phyloP scores from a whole-genome alignment of 1,284 basidiomycete species.

The Pseudozyma sp. region DNA sequence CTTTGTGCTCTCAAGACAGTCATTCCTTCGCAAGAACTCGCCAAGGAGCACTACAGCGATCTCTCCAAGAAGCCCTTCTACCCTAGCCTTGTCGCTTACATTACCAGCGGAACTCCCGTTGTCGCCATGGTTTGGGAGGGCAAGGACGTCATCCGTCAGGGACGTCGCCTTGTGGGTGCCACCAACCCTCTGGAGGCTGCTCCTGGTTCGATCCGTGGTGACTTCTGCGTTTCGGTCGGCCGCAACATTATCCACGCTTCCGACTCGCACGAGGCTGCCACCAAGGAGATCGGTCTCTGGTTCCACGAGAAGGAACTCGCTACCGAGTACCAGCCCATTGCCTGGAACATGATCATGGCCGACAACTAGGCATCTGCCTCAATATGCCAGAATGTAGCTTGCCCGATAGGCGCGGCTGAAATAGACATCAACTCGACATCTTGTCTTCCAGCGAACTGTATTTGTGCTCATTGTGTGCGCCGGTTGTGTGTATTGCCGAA shows the following conservation, averaged over 20 bases:
- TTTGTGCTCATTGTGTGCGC: background rate
- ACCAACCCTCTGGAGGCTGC: slow-evolving; percentile 62
- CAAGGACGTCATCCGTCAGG: slow-evolving; percentile 67
- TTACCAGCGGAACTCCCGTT: slow-evolving; percentile 64
- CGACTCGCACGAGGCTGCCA: slow-evolving; percentile 71
- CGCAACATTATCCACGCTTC: slow-evolving; percentile 72
- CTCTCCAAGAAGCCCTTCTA: slow-evolving; percentile 63
- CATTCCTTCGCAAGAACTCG: slow-evolving; percentile 48
- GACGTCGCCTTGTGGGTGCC: slow-evolving; percentile 64
- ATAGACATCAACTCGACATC: background rate
- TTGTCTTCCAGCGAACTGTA: background rate
- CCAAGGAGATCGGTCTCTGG: slow-evolving; percentile 72
- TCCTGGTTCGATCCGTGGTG: slow-evolving; percentile 62
- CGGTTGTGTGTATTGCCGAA: background rate
- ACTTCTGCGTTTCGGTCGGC: slow-evolving; percentile 64
- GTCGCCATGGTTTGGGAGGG: slow-evolving; percentile 67
- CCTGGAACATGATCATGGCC: slow-evolving; percentile 62
- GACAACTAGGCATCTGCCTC: slow-evolving; percentile 46
- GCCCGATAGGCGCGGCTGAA: background rate
- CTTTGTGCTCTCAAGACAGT: slow-evolving; percentile 37
- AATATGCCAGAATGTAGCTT: background rate
- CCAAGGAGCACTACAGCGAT: slow-evolving; percentile 64
- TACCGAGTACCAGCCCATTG: slow-evolving; percentile 69
- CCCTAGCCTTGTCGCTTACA: slow-evolving; percentile 57
- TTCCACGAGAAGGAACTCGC: slow-evolving; percentile 70